Evolutionary conservation across 1,284 basidiomycete genomes (phyloP), one percentile per base, ranked within the genome.

Genomic region (Sporisorium scitamineum): DNA sequence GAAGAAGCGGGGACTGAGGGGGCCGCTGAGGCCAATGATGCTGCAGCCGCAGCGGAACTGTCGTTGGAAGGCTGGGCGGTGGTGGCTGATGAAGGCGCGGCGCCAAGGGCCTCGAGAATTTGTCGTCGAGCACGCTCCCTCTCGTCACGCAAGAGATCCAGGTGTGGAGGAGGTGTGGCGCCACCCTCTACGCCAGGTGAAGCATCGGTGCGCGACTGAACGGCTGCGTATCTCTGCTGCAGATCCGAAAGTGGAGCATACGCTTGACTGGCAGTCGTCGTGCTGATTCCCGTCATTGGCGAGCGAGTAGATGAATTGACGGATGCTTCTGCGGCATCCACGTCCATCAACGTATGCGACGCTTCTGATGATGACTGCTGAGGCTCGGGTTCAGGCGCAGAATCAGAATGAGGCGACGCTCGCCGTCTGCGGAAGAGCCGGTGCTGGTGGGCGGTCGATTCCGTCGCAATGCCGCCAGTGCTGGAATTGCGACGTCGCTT

Each of bases 111-210:
- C 24, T 76, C 70, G 32, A 72, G 53, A 24, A 76, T 76, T 11
- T 57, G 69, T 55, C 66, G 58, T 42, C 74, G 65, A 18, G 70
- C 74, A n/a, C 74, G 61, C 18, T 72, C 70, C 13, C 74, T 29
- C 44, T 76, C 70, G n/a, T 76, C 59, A 5, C 56, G 62, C 26
- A 76, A 27, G 2, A 51, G 48, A 34, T 72, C 70, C 8, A 76
- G 54, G 7, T 76, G 66, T 22, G 74, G 74, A 20, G 74, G 74
- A n/a, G 74, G 74, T 5, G 70, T 76, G 10, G 58, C 60, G 9
- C 55, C 65, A 22, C 34, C 58, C 13, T 41, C 41, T 5, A 31
- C 47, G 13, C n/a, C 61, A 11, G 65, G 54, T 13, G 67, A 24
- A 3, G 55, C 34, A n/a, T 29, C 61, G 16, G 27, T 27, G 6